Evolutionary conservation across 2,329 filamentous ascomycete species (phyloP).

Genomic region (Paramyrothecium roridum): DNA sequence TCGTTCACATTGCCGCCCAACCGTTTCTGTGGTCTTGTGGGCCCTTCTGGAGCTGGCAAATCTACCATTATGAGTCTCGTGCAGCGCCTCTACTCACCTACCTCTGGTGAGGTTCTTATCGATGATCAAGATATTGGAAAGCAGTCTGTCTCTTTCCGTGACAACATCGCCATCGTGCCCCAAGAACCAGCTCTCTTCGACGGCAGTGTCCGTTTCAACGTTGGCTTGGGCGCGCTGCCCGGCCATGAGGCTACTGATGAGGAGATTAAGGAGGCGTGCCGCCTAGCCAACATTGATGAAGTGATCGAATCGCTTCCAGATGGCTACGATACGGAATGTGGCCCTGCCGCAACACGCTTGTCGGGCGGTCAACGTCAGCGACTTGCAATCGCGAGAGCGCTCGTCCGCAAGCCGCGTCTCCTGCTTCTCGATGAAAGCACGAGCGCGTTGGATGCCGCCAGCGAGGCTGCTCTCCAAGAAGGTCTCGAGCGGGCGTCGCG

Average conservation of each 20-base stretch:
- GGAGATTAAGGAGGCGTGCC: slow-evolving; percentile 65
- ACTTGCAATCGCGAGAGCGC: slow-evolving; percentile 72
- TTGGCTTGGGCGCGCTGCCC: slow-evolving; percentile 51
- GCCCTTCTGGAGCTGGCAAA: slow-evolving; percentile 65
- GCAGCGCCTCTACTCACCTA: slow-evolving; percentile 46
- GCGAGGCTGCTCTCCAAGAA: slow-evolving; percentile 63
- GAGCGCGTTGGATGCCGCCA: slow-evolving; percentile 70
- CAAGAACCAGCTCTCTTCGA: slow-evolving; percentile 57
- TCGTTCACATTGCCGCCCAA: slow-evolving; percentile 55
- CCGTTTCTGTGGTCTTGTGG: slow-evolving; percentile 62
- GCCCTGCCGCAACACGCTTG: slow-evolving; percentile 70
- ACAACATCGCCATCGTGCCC: slow-evolving; percentile 53
- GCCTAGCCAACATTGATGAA: slow-evolving; percentile 68
- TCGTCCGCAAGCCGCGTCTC: slow-evolving; percentile 68
- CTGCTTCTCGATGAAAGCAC: slow-evolving; percentile 82
- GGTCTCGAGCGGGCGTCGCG: slow-evolving; percentile 57
- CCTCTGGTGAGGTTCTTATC: slow-evolving; percentile 36
- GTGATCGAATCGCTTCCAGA: slow-evolving; percentile 60
- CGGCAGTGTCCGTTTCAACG: slow-evolving; percentile 54
- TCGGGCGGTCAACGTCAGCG: slow-evolving; percentile 82
- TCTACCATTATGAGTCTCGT: slow-evolving; percentile 60
- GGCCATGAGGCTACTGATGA: slow-evolving; percentile 51
- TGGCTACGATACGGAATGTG: slow-evolving; percentile 63
- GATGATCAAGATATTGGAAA: slow-evolving; percentile 43
- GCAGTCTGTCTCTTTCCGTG: slow-evolving; percentile 41